phyloP scores from a whole-genome alignment of 164 flowering plant species.

The Tetrastigma voinierianum region DNA sequence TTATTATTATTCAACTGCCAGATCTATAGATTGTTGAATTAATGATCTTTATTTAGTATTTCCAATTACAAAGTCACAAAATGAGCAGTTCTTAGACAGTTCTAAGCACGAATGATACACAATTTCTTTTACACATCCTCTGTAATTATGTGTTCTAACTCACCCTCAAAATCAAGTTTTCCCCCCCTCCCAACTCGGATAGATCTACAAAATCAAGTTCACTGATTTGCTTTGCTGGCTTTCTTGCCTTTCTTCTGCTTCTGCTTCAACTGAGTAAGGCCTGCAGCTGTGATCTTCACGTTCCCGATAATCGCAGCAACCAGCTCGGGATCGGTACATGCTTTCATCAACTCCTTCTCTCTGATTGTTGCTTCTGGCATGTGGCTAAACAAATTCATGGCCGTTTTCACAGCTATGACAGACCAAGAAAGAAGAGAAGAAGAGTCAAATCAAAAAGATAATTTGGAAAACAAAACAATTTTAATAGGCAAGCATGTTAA shows the following conservation, averaged over 20 bases:
- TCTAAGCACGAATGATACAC: too few relatives aligned
- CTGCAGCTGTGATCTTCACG: slow-evolving; percentile 84
- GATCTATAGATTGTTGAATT: too few relatives aligned
- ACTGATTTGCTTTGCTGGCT: slow-evolving; percentile 27
- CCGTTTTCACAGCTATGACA: slow-evolving; percentile 78
- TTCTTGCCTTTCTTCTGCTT: slow-evolving; percentile 91
- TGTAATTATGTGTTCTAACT: too few relatives aligned
- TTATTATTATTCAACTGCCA: too few relatives aligned
- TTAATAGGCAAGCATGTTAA: background rate
- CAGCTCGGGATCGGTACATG: slow-evolving; percentile 90
- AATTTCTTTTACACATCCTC: too few relatives aligned
- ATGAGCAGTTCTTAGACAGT: too few relatives aligned
- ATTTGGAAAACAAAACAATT: background rate
- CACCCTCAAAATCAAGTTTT: too few relatives aligned
- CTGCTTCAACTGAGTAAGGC: slow-evolving; percentile 83
- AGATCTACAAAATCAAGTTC: too few relatives aligned
- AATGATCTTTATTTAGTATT: too few relatives aligned
- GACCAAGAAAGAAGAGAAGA: background rate
- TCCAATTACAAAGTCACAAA: too few relatives aligned
- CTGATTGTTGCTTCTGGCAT: slow-evolving; percentile 75
- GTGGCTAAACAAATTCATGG: slow-evolving; percentile 85
- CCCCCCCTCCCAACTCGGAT: too few relatives aligned
- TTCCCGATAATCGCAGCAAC: slow-evolving; percentile 89
- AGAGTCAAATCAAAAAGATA: background rate
- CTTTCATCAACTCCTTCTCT: slow-evolving; percentile 96